Percentiles rank a stretch among this genome's conserved stretches.
phyloP scores from a whole-genome alignment of 495 filamentous ascomycete species.

The Xylaria flabelliformis region DNA sequence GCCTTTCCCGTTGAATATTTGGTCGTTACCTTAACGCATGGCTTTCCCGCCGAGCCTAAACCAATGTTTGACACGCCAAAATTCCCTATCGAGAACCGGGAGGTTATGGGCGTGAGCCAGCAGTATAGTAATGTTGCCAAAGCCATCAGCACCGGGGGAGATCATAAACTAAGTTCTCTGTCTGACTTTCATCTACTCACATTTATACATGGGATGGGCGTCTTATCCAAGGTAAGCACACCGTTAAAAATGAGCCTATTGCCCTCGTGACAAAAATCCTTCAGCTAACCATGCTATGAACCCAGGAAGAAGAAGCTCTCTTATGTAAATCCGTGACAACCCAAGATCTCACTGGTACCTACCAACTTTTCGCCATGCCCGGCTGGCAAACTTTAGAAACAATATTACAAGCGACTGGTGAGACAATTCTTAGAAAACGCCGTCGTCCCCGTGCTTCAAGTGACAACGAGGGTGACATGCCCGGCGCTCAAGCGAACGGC shows the following conservation, averaged over 20 bases:
- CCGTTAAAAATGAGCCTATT: background rate
- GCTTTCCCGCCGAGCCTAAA: slow-evolving; percentile 81
- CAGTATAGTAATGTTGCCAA: slow-evolving; percentile 57
- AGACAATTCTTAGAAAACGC: slow-evolving; percentile 80
- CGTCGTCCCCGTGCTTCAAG: slow-evolving; percentile 54
- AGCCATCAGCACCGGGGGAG: slow-evolving; percentile 45
- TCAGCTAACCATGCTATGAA: background rate
- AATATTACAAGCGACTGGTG: slow-evolving; percentile 95
- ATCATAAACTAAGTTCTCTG: slow-evolving; percentile 58
- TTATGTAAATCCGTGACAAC: slow-evolving; percentile 82
- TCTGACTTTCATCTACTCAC: slow-evolving; percentile 94
- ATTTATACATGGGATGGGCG: slow-evolving; percentile 79
- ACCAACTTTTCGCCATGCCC: slow-evolving; percentile 79
- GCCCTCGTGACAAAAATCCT: background rate
- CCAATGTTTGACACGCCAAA: slow-evolving; percentile 71
- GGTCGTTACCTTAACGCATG: slow-evolving; percentile 93
- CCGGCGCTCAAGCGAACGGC: slow-evolving; percentile 37
- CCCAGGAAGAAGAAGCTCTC: slow-evolving; percentile 86
- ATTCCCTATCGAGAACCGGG: slow-evolving; percentile 92
- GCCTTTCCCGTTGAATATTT: slow-evolving; percentile 96
- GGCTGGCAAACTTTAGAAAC: slow-evolving; percentile 93
- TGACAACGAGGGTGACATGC: slow-evolving; percentile 38
- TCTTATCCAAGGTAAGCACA: slow-evolving; percentile 74
- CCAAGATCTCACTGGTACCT: slow-evolving; percentile 76
- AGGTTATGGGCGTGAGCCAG: slow-evolving; percentile 82